Evolutionary conservation across 129 eudicot species (phyloP), one percentile per base, ranked within the genome.

Genomic region (Smallanthus sonchifolius): DNA sequence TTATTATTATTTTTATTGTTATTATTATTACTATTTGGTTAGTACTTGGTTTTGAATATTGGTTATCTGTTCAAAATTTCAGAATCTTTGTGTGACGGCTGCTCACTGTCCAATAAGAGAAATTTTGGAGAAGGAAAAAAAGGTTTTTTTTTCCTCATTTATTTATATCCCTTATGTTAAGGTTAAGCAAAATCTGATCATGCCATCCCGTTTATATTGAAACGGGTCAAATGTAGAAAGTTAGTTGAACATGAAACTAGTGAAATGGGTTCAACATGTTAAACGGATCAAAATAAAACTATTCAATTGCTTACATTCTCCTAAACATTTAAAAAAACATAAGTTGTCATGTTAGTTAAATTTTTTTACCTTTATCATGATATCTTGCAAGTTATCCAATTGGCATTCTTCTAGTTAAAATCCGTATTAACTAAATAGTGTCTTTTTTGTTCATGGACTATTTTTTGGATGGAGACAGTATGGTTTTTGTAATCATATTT

Each of bases 71-170:
- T 70, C 32, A 42, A 17, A 65, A 14, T 78, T 74, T 24, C 95
- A 92, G 98, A 92, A 92, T 84, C 87, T 92, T 37, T 92, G 98
- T 10, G 90, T 92, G 82, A 86, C 95, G 54, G 96, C 96, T 57
- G 96, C 98, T 56, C 96, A 92, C 81, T 89, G 96, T 79, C 98
- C 98, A 47, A 89, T 89, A 61, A 75, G 98, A 92, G 98, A 89
- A 87, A 77, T 92, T 65, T 75, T 89, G 76, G 90, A 87, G 86
- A 86, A 89, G 84, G 95, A 92, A 63, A 87, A 89, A 79, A 84
- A 92, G 96, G 98, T 89, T 67, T 79, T 79, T 47, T 70, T 44
- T 14, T 16, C 7, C 10, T 40, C n/a, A 28, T 28, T 24, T 36
- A 65, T 36, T 36, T 10, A 5, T 56, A 75, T 17, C 5, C 4